Base-by-base conservation (phyloP, 305 asterid genomes). In the Fraxinus xanthoxyloides region DNA sequence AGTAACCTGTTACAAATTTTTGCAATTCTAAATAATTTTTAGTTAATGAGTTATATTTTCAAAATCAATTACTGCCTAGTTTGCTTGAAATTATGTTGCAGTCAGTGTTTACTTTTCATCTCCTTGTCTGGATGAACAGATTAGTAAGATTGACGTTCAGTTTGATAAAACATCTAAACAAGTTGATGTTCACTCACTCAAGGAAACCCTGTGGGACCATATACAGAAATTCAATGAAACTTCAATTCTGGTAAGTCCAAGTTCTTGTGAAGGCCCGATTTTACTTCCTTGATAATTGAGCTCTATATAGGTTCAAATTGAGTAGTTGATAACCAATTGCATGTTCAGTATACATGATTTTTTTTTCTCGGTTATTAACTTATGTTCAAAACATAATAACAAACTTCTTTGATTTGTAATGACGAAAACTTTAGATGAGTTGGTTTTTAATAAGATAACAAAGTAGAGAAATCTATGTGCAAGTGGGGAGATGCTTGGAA, bases 151-250 rank as follows among this genome's bases (percentile, higher is more conserved):
- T 63, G 98, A 94, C 84, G 98, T 96, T 46, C 90, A 90, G 83
- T 96, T 93, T 54, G 99, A 96, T 72, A 96, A 84, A 85, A 91
- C 93, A 80, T 92, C 98, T 23, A 96, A 94, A 87, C 98, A 90
- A 85, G 99, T 96, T 48, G 98, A 96, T 85, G 98, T 96, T 81
- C 99, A 96, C 75, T 91, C 77, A 56, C 95, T 96, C 32, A 96
- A 96, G 90, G 98, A 90, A 88, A 93, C 96, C 21, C 92, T 96
- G 15, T 96, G 99, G 98, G 91, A 85, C 79, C 95, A 90, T 69
- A 90, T 93, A n/a, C 92, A 72, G 76, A 85, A 86, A 69, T 36
- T 84, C 56, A 83, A 89, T 76, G 85, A 81, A 73, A 86, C 80
- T 76, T 43, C 88, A 72, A 76, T 46, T 74, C 89, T 86, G 94